A percentile compares a stretch with the other conserved stretches of the same genome.
phyloP scores from a whole-genome alignment of 23 red algal genomes.

The Gracilaria gracilis region DNA sequence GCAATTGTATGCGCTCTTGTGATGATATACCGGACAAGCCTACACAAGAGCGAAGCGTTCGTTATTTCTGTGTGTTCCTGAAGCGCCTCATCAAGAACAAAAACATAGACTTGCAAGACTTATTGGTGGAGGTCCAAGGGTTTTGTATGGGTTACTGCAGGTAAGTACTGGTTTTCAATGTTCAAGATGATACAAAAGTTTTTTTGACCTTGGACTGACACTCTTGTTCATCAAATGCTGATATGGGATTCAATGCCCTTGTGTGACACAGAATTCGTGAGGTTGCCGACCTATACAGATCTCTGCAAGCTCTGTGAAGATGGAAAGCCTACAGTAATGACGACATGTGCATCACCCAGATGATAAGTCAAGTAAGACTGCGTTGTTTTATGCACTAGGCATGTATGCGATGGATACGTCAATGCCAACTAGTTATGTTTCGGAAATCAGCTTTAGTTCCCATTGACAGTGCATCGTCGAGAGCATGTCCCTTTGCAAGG shows the following conservation, averaged over 20 bases:
- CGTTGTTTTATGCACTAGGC: background rate
- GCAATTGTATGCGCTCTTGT: conserved; percentile 87
- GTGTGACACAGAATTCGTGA: conserved; percentile 66
- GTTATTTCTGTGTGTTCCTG: conserved; percentile 81
- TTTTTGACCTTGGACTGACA: background rate
- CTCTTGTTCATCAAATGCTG: background rate
- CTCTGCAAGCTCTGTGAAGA: conserved; percentile 87
- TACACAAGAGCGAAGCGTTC: conserved; percentile 74
- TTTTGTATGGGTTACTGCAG: conserved; percentile 92
- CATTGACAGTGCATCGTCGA: background rate
- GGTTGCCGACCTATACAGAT: conserved; percentile 86
- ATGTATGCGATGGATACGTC: too few relatives aligned
- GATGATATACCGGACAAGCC: conserved; percentile 85
- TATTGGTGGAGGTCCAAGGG: conserved; percentile 85
- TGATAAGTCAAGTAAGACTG: too few relatives aligned
- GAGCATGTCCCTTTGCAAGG: too few relatives aligned
- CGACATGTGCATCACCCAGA: background rate
- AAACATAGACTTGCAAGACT: conserved; percentile 83
- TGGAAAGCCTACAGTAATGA: conserved; percentile 43
- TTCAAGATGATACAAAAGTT: background rate
- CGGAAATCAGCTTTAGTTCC: background rate
- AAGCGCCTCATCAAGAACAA: conserved; percentile 93
- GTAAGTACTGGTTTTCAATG: conserved; percentile 1
- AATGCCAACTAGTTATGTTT: background rate
- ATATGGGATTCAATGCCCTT: background rate